Evolutionary conservation across 2,329 filamentous ascomycete genomes (phyloP), one percentile per base, ranked within the genome.

Genomic region (Fusarium domesticum): DNA sequence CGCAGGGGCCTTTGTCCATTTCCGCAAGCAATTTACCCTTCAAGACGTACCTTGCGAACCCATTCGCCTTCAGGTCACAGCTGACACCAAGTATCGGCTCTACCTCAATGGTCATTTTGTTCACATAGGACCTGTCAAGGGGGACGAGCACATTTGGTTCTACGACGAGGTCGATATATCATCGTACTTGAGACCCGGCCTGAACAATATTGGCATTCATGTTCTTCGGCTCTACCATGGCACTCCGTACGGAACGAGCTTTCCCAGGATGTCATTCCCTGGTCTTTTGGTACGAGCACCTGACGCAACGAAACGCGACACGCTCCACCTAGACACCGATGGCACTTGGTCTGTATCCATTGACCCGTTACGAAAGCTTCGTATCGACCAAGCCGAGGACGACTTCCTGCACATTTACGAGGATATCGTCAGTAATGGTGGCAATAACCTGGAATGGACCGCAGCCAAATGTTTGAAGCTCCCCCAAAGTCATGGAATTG

Each of bases 341-440:
- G 10, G 12, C 4, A 12, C 30, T 2, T 55, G 52, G 50, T 37
- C 51, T 15, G 36, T 44, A 4, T 20, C 43, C 3, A 44, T 53
- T 10, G 47, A 51, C 23, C 28, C 28, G 5, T 35, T 55, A 6
- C 33, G 50, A 4, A 30, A 50, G 7, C 23, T 28, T 10, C 23
- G 8, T 8, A 45, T 48, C 18, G 45, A 53, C 18, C 35, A 28
- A 28, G 5, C 28, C 2, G 47, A 53, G 18, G 52, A 55, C 16
- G 38, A 46, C 16, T 55, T 53, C 15, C 39, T 55, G 3, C 50
- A 55, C 18, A 25, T 51, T 2, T 55, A 53, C 37, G 50, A 53
- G 18, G 14, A 31, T 7, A 42, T 17, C 8, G 18, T 19, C 4
- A 28, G 23, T 8, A 16, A 10, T 15, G 5, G 15, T 10, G 14